Conservation (phyloP, 2,329 filamentous ascomycete genomes). For the Monosporascus cannonballus region DNA sequence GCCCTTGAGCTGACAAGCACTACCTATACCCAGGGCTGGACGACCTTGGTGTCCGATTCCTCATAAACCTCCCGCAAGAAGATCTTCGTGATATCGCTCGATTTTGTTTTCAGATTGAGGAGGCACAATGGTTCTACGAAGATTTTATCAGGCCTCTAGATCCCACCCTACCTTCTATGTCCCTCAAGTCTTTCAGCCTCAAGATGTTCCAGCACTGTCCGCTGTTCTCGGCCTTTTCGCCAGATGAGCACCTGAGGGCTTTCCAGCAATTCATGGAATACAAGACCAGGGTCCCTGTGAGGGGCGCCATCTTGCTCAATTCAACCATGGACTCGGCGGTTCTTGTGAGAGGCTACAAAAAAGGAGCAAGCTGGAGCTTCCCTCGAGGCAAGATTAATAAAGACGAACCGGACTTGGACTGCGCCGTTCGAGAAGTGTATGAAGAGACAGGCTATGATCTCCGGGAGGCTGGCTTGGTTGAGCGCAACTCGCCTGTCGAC, state of each 20-base stretch:
- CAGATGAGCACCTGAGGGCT: conserved; percentile 70
- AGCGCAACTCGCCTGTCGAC: conserved; percentile 65
- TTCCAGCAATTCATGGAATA: conserved; percentile 92
- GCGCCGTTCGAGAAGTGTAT: conserved; percentile 88
- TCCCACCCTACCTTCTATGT: conserved; percentile 76
- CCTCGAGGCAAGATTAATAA: conserved; percentile 97
- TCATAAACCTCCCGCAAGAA: conserved; percentile 90
- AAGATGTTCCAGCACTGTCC: conserved; percentile 93
- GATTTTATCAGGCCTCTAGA: conserved; percentile 94
- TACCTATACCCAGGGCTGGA: conserved; percentile 72
- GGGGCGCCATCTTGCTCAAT: conserved; percentile 90
- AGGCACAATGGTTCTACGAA: conserved; percentile 99
- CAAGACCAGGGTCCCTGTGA: conserved; percentile 89
- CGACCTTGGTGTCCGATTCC: conserved; percentile 95
- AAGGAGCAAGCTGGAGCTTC: conserved; percentile 92
- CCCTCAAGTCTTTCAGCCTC: conserved; percentile 77
- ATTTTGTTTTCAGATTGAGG: conserved; percentile 98
- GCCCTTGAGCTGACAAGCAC: conserved; percentile 8
- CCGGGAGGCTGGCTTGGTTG: conserved; percentile 66
- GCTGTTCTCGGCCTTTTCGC: conserved; percentile 73
- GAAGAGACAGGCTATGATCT: conserved; percentile 94
- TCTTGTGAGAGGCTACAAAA: conserved; percentile 97
- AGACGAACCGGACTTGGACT: conserved; percentile 88
- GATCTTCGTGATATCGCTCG: conserved; percentile 85
- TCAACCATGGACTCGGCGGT: conserved; percentile 90